Percentiles rank a stretch among this genome's conserved stretches.
These are phyloP conservation scores for Penicillium crystallinum DNA, from an alignment of 495 filamentous ascomycete species.

Conservation along the genomic window DNA sequence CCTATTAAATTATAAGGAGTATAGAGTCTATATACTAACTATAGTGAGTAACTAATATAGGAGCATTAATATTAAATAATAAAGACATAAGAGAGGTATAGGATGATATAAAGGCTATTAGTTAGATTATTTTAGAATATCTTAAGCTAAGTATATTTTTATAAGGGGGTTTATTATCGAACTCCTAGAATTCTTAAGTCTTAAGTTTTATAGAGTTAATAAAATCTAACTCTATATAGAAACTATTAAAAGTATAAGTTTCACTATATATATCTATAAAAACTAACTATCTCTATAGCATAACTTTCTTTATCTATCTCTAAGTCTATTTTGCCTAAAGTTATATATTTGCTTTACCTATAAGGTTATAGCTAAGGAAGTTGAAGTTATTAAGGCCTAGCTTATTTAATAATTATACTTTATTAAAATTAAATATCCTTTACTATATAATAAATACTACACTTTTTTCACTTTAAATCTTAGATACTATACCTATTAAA, in stretches of 20 bases:
- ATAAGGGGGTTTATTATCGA: not conserved
- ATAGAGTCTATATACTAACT: not conserved
- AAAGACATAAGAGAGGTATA: not conserved
- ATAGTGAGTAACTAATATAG: constrained; percentile 5
- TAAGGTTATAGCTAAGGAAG: not conserved
- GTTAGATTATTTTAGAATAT: constrained; percentile 5
- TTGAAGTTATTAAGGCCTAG: not conserved
- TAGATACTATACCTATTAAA: no score
- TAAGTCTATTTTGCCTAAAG: constrained; percentile 3
- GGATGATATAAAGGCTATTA: constrained; percentile 1
- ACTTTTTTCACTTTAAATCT: no score
- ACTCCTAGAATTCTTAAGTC: not conserved
- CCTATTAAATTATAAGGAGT: no score
- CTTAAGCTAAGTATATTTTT: constrained; percentile 10
- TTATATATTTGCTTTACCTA: constrained; percentile 8
- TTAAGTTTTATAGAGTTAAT: constrained; percentile 3
- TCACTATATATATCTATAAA: not conserved
- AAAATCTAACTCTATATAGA: not conserved
- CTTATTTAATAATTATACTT: no score
- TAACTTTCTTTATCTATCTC: constrained; percentile 10
- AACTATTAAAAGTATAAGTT: constrained; percentile 2
- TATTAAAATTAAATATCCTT: no score
- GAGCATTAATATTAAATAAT: constrained; percentile 2
- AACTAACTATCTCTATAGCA: not conserved
- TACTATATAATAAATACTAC: no score